Base-by-base conservation (phyloP, 192 early-diverging fungal genomes). In the Umbelopsis sp. region DNA sequence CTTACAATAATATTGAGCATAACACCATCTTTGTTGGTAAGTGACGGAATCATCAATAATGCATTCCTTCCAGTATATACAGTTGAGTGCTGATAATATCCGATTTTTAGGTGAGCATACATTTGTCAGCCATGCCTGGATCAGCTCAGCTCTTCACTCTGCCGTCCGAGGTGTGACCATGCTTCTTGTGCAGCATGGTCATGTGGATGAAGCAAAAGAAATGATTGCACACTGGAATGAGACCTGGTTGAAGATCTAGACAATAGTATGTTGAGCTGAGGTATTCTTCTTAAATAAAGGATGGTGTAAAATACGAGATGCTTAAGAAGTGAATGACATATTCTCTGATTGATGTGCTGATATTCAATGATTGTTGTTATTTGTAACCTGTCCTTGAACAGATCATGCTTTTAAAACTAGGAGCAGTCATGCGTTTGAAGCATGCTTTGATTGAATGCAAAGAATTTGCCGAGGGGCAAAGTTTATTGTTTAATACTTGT, bases 101-200 rank as follows among this genome's bases (percentile, higher is more conserved):
- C 5, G 5, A 41, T 10, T 41, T 37, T 41, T 9, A 41, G 76
- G 77, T 41, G 77, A 79, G 46, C 75, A 79, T 25, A 79, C 74
- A 4, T 69, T 72, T 64, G 64, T 79, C 21, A 66, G 72, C 22
- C 69, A 72, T 30, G 77, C 64, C 15, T 78, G 77, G 73, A 78
- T 78, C 20, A 37, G 66, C 41, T 65, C 64, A 13, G 69, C 77
- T 13, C 27, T 78, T 1, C 66, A 78, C 13, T 78, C 77, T 6
- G 58, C 74, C 27, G 55, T 78, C 18, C 65, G 71, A 27, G 71
- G 71, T 2, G 71, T 73, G 4, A 50, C 55, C 8, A 73, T 73
- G 71, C 51, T 73, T 16, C 35, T 73, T 18, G 71, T 73, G 20
- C 65, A 73, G 21, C 41, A 66, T 16, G 71, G 71, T 5, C 71